Evolutionary conservation across 306 rosid genomes (phyloP).

Genomic region (Carpinus fangiana): DNA sequence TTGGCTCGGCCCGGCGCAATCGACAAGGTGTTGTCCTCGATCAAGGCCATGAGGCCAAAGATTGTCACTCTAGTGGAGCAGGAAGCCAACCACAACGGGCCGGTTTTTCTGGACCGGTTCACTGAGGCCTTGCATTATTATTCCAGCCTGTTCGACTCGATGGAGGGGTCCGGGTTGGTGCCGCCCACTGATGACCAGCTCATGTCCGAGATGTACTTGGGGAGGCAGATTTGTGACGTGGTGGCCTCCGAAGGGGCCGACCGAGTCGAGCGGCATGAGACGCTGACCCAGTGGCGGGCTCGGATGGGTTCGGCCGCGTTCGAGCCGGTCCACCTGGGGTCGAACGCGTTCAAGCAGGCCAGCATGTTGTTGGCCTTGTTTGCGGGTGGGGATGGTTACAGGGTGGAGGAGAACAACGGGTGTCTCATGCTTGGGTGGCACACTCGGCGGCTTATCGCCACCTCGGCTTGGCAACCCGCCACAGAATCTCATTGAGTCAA

Average conservation of each 20-base stretch:
- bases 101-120: conserved; percentile 72
- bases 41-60: conserved; percentile 59
- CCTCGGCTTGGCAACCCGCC: conserved; percentile 74
- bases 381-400: conserved; percentile 71
- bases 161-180: conserved; percentile 56
- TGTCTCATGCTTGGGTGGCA: conserved; percentile 89
- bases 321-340: conserved; percentile 71
- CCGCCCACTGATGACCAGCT: conserved; percentile 49
- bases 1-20: conserved; percentile 59
- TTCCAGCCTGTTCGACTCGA: conserved; percentile 73
- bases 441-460: conserved; percentile 78
- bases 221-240: conserved; percentile 77
- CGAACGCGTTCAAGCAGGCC: conserved; percentile 83
- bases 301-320: conserved; percentile 66
- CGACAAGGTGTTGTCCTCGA: conserved; percentile 49
- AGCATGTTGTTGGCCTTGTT: conserved; percentile 61
- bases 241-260: conserved; percentile 74
- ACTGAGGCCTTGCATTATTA: conserved; percentile 77
- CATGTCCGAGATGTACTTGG: conserved; percentile 75
- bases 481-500: conserved; percentile 37
- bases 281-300: conserved; percentile 61
- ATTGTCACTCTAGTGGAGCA: conserved; percentile 71
- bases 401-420: conserved; percentile 76
- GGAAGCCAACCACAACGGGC: conserved; percentile 76
- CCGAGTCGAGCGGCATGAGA: conserved; percentile 85